Percentiles rank a stretch among this genome's conserved stretches.
phyloP scores from a whole-genome alignment of 2,329 filamentous ascomycete genomes.

The Colletotrichum sp. region DNA sequence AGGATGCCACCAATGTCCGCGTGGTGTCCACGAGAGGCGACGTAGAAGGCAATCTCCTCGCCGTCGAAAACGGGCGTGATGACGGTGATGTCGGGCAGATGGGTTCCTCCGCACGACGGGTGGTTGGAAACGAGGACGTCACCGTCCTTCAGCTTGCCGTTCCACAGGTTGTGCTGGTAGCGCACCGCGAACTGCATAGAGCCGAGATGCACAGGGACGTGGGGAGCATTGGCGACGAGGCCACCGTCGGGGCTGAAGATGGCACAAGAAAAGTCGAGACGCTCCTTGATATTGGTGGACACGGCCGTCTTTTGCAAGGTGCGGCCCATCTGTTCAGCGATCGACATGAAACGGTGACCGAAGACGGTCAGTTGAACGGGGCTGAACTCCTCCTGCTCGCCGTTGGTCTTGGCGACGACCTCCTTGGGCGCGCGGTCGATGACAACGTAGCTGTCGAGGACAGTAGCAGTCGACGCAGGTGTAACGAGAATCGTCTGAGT shows the following conservation, averaged over 20 bases:
- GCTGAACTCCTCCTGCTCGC: constrained; percentile 66
- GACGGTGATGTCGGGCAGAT: constrained; percentile 47
- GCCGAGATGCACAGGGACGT: constrained; percentile 78
- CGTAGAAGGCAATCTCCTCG: constrained; percentile 35
- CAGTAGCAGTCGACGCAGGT: constrained; percentile 33
- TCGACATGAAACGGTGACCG: constrained; percentile 80
- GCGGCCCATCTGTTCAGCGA: constrained; percentile 81
- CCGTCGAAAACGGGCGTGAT: constrained; percentile 42
- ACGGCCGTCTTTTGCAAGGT: constrained; percentile 79
- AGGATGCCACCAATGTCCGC: constrained; percentile 74
- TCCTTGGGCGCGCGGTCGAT: constrained; percentile 30
- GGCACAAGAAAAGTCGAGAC: constrained; percentile 80
- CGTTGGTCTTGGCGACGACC: constrained; percentile 60
- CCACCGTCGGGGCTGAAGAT: constrained; percentile 76
- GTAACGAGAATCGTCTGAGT: constrained; percentile 79
- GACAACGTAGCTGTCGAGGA: constrained; percentile 40
- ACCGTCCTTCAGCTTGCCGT: constrained; percentile 72
- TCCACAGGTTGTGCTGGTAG: constrained; percentile 72
- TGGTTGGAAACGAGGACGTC: constrained; percentile 74
- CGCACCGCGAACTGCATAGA: constrained; percentile 79
- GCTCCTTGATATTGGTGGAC: constrained; percentile 79
- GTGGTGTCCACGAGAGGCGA: constrained; percentile 36
- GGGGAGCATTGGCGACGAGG: constrained; percentile 76
- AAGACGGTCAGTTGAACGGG: constrained; percentile 78
- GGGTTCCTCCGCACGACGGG: constrained; percentile 31